Evolutionary conservation across 2,329 filamentous ascomycete species (phyloP), one percentile per base, ranked within the genome.

Genomic region (Teratosphaeria zuluensis): DNA sequence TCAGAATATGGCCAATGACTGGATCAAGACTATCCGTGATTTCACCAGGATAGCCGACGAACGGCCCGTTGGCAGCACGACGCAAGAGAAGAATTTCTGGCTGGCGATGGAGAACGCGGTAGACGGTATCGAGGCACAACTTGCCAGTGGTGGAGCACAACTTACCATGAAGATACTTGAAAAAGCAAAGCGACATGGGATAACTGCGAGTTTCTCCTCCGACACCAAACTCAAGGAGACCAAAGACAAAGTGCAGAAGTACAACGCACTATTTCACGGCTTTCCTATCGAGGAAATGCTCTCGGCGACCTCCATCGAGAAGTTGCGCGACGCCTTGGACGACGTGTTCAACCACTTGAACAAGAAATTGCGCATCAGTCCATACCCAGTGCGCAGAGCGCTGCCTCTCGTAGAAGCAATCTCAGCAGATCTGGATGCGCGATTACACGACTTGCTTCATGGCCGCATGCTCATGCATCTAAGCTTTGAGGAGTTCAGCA

Each of bases 41-140:
- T 95, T 96, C 66, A 99, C 94, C 46, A 95, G 95, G 76, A 88
- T 96, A 79, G 90, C 90, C 48, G 86, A 91, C 69, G 94, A 99
- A 67, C 85, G 90, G 0, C 71, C 86, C 72, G 80, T 82, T 64
- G 81, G 85, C 33, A 95, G 91, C 24, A 94, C 94, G 33, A 92
- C 90, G 58, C 94, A 97, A 73, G 94, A 99, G 74, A 96, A 99
- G 74, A 96, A 96, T 74, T 99, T 99, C 71, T 99, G 94, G 94
- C 75, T 99, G 55, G 95, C 91, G 1, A 96, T 99, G 89, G 95
- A 99, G 74, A 88, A 87, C 16, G 90, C 92, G 4, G 76, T 99
- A 63, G 92, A 96, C 72, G 88, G 88, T 31, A 96, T 99, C 60
- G 92, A 96, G 72, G 84, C 81, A 48, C 92, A 97, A 73, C 81